Evolutionary conservation across 2,329 filamentous ascomycete species (phyloP), one percentile per base, ranked within the genome.

Genomic region (Aureobasidium sp.): DNA sequence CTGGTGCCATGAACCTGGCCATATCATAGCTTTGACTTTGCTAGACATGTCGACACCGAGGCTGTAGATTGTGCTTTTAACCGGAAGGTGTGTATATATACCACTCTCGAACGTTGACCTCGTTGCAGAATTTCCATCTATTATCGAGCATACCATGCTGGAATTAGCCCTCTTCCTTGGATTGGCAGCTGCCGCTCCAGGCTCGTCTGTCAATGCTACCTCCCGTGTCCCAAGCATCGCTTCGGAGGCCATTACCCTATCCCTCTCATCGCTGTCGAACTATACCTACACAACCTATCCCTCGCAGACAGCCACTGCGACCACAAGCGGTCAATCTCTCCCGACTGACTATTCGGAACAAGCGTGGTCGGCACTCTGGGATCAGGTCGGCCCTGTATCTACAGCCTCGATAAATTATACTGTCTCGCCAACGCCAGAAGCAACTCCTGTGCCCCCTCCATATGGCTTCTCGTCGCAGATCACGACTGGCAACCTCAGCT

Each of bases 381-480:
- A 69, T 45, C 66, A 69, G 17, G 66, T 70, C 9, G 68, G 68
- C 5, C 66, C 67, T 2, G 61, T 69, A 8, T 46, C 61, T 5
- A 67, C 64, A 4, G 66, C 65, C 5, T 61, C 64, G 2, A 60
- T 70, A 35, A 69, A 64, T 37, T 67, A 67, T 0, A 70, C 69
- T 0, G 68, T 70, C 4, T 59, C 60, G 11, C 64, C 69, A 0
- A 73, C 72, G 4, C 68, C 71, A 9, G 69, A 73, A 35, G 69
- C 72, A 15, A 67, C 68, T 42, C 57, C 57, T n/a, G 57, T 60
- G 13, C 57, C 57, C 37, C 57, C 57, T n/a, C 43, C 54, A 13
- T 50, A 40, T 11, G 45, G 45, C 19, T 60, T 40, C 57, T 49
- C 43, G 8, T 50, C 57, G 7, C 29, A 50, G 21, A 19, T 60